Evolutionary conservation across 1,139 yeast genomes (phyloP), one percentile per base, ranked within the genome.

Genomic region (Saccharomyces hybrid): DNA sequence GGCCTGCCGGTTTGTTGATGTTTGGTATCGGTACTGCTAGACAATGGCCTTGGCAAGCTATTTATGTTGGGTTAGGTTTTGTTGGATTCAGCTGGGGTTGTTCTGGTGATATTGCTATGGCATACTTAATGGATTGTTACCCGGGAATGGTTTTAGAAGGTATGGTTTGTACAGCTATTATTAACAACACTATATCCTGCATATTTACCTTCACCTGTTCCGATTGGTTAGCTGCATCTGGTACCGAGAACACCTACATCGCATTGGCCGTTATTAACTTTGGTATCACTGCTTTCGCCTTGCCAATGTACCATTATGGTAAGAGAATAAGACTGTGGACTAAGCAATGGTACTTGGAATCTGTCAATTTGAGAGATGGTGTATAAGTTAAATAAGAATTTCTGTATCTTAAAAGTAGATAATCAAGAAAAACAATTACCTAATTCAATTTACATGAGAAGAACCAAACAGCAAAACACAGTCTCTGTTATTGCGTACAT

Each of bases 1-100:
- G 89, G 3, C 93, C 96, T 1, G 72, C 80, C 4, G 96, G 96
- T 1, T 72, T 88, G 61, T 75, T 88, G 59, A 74, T 88, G 78
- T 87, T 88, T 70, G 96, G 96, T 26, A 82, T 86, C 47, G 96
- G 96, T n/a, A 78, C 86, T 13, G 88, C 84, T 8, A 81, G 79
- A 51, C 74, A 75, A 42, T 73, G 81, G 66, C 77, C 78, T 25
- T 84, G 91, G 83, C 81, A 79, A 63, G 78, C 78, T 8, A 79
- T 82, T 48, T 84, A 84, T 63, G 78, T 82, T 27, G 89, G 89
- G 0, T 71, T 84, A 48, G 88, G 83, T 0, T 80, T 83, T 64
- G 80, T 84, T 61, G 89, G 89, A 0, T 83, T 83, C 60, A 86
- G 88, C 1, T 84, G 84, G 78, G 89, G 89, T 62, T 82, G 86